phyloP scores from a whole-genome alignment of 805 yeast genomes.

The Brettanomyces naardenensis region DNA sequence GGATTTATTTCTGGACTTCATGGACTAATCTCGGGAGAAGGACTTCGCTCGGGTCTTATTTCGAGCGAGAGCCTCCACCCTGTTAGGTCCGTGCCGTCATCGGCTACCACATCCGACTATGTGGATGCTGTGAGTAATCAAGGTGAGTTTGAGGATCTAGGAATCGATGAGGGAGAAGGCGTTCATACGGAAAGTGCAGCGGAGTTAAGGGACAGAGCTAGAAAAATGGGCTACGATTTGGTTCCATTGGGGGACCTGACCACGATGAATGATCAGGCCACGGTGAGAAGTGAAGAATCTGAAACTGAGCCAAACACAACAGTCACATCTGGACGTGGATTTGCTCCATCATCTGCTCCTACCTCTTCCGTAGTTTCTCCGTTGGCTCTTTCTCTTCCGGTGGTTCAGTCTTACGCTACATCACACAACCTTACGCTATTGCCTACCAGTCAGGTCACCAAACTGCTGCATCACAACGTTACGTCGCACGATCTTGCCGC shows the following conservation, averaged over 20 bases:
- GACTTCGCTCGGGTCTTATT: neutral
- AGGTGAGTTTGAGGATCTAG: slow-evolving; percentile 6
- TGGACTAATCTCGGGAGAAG: too few species aligned
- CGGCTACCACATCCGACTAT: slow-evolving; percentile 8
- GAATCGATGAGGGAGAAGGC: neutral
- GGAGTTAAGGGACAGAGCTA: slow-evolving; percentile 20
- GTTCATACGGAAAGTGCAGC: neutral
- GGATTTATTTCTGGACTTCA: neutral
- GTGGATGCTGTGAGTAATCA: slow-evolving; percentile 16
- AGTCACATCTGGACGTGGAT: too few species aligned
- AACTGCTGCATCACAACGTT: slow-evolving; percentile 21
- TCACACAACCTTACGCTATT: slow-evolving; percentile 28
- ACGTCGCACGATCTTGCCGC: slow-evolving; percentile 26
- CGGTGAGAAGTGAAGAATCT: slow-evolving; percentile 13
- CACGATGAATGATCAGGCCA: slow-evolving; percentile 15
- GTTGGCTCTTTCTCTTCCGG: slow-evolving; percentile 8
- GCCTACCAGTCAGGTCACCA: slow-evolving; percentile 25
- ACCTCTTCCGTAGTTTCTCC: slow-evolving; percentile 10
- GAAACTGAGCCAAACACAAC: slow-evolving; percentile 12
- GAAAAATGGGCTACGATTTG: slow-evolving; percentile 26
- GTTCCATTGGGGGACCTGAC: slow-evolving; percentile 23
- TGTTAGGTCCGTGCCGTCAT: neutral
- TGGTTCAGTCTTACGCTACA: slow-evolving; percentile 12
- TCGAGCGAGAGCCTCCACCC: neutral
- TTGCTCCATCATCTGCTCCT: too few species aligned